Evolutionary conservation across 176 grass and related monocot genomes (phyloP).

Genomic region (Musa beccarii): DNA sequence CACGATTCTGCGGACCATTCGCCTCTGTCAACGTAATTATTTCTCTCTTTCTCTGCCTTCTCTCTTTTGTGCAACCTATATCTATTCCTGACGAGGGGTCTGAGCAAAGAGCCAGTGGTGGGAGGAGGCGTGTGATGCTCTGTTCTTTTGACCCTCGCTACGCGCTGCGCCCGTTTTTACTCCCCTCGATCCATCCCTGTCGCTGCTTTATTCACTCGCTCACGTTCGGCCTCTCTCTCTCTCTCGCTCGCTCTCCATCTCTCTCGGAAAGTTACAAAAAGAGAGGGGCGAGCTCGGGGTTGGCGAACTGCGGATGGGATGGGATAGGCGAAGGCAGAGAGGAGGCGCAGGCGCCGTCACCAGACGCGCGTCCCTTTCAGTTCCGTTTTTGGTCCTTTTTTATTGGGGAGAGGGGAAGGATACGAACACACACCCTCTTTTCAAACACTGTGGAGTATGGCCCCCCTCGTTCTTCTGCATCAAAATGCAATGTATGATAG

Average conservation of each 20-base stretch:
- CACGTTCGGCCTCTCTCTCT: neutral
- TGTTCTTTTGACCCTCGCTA: neutral
- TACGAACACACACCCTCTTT: neutral
- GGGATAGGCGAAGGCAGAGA: neutral
- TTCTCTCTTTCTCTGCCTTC: too few relatives aligned
- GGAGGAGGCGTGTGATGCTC: neutral
- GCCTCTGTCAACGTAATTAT: too few relatives aligned
- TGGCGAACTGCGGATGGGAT: neutral
- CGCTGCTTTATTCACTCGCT: neutral
- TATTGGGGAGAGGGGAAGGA: neutral
- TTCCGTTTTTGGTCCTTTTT: neutral
- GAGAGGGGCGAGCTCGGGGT: neutral
- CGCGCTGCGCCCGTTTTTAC: neutral
- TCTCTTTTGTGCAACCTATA: too few relatives aligned
- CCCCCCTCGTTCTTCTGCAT: neutral
- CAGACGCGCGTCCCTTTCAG: conserved; percentile 15
- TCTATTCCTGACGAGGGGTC: neutral
- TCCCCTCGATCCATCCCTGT: conserved; percentile 1
- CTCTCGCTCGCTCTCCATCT: too few relatives aligned
- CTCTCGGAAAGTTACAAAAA: conserved; percentile 1
- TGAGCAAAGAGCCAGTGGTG: neutral
- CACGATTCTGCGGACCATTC: neutral
- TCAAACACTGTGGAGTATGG: neutral
- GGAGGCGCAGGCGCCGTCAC: conserved; percentile 1
- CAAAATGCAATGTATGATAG: neutral